phyloP scores from a whole-genome alignment of 371 early-diverging fungal species.

The Rhizopus delemar region DNA sequence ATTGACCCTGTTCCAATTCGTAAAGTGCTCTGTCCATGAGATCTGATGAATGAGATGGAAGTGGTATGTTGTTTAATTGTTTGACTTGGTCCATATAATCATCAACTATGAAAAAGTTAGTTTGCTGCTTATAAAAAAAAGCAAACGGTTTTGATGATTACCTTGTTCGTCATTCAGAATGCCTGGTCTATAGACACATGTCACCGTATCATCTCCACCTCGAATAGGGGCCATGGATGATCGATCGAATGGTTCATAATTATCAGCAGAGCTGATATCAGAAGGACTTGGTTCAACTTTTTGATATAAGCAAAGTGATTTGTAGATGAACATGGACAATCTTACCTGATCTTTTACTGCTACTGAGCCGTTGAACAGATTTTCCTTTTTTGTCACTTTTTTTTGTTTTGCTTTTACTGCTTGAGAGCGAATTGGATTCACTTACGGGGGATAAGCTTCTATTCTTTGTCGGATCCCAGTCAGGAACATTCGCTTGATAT shows the following conservation, averaged over 20 bases:
- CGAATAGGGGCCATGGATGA: conserved; percentile 27
- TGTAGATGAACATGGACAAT: too few species aligned
- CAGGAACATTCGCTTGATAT: conserved; percentile 75
- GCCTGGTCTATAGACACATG: conserved; percentile 31
- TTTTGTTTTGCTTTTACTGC: conserved; percentile 2
- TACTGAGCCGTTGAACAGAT: neutral
- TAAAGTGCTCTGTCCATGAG: conserved; percentile 65
- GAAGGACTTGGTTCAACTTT: too few species aligned
- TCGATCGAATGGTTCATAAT: neutral
- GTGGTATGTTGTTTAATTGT: conserved; percentile 37
- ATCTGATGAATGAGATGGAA: conserved; percentile 54
- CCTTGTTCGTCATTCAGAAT: conserved; percentile 7
- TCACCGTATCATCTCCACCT: conserved; percentile 56
- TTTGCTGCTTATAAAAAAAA: too few species aligned
- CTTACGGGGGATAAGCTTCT: conserved; percentile 8
- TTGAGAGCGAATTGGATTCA: conserved; percentile 8
- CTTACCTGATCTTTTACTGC: conserved; percentile 11
- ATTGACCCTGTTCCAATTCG: conserved; percentile 55
- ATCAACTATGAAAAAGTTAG: conserved; percentile 34
- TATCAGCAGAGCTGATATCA: too few species aligned
- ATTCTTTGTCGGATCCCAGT: conserved; percentile 35
- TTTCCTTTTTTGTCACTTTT: conserved; percentile 6
- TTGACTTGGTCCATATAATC: conserved; percentile 52
- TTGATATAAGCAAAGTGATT: too few species aligned
- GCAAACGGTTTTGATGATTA: neutral